These are phyloP conservation scores for Pleurostoma richardsiae DNA, from an alignment of 2,329 filamentous ascomycete species.

Conservation along the genomic window DNA sequence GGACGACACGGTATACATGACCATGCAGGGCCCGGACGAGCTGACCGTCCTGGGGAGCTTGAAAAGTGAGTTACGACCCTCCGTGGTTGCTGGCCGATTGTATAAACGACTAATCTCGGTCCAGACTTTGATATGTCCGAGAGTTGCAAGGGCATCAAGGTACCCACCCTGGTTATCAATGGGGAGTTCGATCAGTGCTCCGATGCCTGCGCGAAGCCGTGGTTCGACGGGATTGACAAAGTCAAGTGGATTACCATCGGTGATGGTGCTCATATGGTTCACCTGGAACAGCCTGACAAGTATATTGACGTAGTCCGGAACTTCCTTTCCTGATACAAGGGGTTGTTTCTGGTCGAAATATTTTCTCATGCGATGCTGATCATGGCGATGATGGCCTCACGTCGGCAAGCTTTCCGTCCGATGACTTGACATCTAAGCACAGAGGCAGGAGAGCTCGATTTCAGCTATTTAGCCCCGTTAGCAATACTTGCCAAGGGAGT, in stretches of 20 bases:
- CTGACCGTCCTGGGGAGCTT: slow-evolving; percentile 1
- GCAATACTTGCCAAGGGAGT: too few species aligned
- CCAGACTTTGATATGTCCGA: slow-evolving; percentile 19
- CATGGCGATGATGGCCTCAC: too few species aligned
- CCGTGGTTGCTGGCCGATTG: too few species aligned
- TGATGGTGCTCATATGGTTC: slow-evolving; percentile 24
- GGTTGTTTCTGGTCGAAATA: too few species aligned
- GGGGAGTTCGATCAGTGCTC: slow-evolving; percentile 27
- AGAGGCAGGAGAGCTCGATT: too few species aligned
- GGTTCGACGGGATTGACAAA: slow-evolving; percentile 25
- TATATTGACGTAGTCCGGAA: slow-evolving; percentile 16
- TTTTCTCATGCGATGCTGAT: too few species aligned
- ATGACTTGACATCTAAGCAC: too few species aligned
- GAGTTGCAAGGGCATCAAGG: slow-evolving; percentile 19
- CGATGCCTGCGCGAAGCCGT: slow-evolving; percentile 25
- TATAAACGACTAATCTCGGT: slow-evolving; percentile 11
- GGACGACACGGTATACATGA: slow-evolving; percentile 23
- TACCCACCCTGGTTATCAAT: slow-evolving; percentile 26
- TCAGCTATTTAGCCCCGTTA: too few species aligned
- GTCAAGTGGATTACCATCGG: slow-evolving; percentile 29
- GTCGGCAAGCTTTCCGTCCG: too few species aligned
- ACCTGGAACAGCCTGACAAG: slow-evolving; percentile 22
- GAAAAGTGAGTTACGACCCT: slow-evolving; percentile 5
- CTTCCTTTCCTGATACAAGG: slow-evolving; percentile 7
- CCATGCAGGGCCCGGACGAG: slow-evolving; percentile 22